phyloP scores from a whole-genome alignment of 441 rosid genomes.

The Bruguiera hainesii region DNA sequence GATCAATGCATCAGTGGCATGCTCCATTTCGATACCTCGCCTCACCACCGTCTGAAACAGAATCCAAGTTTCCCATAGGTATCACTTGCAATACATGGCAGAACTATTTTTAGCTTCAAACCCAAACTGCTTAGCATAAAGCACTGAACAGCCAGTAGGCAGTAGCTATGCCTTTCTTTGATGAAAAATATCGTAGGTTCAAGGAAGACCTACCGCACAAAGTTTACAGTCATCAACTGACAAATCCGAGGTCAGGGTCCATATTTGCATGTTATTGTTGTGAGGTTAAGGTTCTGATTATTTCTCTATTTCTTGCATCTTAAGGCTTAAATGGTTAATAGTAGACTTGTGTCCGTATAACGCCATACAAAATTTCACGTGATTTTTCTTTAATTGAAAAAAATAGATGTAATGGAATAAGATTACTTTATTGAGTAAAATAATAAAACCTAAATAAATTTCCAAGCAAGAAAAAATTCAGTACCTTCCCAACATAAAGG shows the following conservation, averaged over 20 bases:
- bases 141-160: too few species aligned
- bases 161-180: too few species aligned
- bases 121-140: too few species aligned
- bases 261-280: too few species aligned
- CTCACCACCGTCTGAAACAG: slow-evolving; percentile 82
- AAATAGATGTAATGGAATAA: background rate
- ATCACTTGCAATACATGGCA: background rate
- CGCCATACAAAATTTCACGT: background rate
- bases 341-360: too few species aligned
- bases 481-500: slow-evolving; percentile 92
- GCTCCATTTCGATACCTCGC: slow-evolving; percentile 88
- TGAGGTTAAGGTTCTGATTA: too few species aligned
- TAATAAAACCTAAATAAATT: background rate
- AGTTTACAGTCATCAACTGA: too few species aligned
- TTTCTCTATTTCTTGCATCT: too few species aligned
- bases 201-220: too few species aligned
- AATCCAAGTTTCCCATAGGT: slow-evolving; percentile 9
- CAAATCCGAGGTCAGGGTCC: too few species aligned
- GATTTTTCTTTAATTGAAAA: background rate
- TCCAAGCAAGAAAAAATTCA: slow-evolving; percentile 6
- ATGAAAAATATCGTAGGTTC: too few species aligned
- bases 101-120: background rate
- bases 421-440: background rate
- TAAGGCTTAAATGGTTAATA: too few species aligned
- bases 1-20: slow-evolving; percentile 82